These are phyloP conservation scores for Euphrasia arctica DNA, from an alignment of 305 asterid species.

Conservation along the genomic window DNA sequence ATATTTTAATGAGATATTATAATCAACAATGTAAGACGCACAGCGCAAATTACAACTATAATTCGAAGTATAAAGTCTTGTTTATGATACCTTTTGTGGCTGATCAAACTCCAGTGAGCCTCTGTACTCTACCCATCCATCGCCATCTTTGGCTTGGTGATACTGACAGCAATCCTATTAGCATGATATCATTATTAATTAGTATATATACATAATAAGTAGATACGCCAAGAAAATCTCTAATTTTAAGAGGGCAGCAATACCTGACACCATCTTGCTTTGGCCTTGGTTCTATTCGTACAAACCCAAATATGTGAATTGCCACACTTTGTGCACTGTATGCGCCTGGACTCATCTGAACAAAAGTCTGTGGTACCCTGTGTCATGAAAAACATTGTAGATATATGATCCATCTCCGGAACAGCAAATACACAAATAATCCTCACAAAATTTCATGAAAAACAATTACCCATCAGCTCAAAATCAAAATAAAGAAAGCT, in stretches of 20 bases:
- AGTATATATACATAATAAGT: conserved; percentile 22
- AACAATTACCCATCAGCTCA: background rate
- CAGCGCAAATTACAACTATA: conserved; percentile 13
- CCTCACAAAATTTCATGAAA: conserved; percentile 6
- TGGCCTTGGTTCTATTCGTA: conserved; percentile 85
- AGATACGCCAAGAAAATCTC: background rate
- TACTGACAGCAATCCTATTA: conserved; percentile 95
- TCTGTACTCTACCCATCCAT: conserved; percentile 97
- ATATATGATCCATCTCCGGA: conserved; percentile 15
- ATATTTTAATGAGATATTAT: background rate
- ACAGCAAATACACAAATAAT: background rate
- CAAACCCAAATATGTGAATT: conserved; percentile 94
- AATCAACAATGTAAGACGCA: conserved; percentile 11
- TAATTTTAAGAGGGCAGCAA: conserved; percentile 22
- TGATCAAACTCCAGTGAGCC: conserved; percentile 81
- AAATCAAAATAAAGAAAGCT: background rate
- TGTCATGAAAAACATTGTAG: conserved; percentile 25
- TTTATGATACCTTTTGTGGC: conserved; percentile 57
- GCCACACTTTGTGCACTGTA: conserved; percentile 98
- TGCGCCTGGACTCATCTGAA: conserved; percentile 93
- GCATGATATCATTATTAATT: conserved; percentile 27
- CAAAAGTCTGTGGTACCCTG: conserved; percentile 76
- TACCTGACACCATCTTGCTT: conserved; percentile 99
- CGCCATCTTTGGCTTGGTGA: conserved; percentile 99
- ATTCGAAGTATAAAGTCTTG: background rate